phyloP scores from a whole-genome alignment of 306 rosid species.

The Hippophae gyantsensis region DNA sequence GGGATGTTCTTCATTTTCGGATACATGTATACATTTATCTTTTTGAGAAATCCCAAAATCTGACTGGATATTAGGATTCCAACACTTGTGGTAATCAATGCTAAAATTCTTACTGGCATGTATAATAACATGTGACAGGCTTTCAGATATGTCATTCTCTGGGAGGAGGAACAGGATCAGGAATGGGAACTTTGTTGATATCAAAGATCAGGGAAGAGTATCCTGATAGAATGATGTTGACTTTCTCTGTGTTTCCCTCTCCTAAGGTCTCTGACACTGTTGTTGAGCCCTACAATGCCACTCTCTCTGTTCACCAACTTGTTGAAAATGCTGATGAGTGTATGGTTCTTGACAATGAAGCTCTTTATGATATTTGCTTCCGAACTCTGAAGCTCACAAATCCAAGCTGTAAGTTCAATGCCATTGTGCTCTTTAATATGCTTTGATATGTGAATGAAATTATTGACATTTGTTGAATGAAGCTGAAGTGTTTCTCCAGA shows the following conservation, averaged over 20 bases:
- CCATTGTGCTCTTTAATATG: background rate
- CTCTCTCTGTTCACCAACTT: conserved; percentile 79
- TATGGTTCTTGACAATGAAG: conserved; percentile 87
- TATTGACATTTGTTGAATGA: too few relatives aligned
- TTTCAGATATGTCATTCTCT: conserved; percentile 85
- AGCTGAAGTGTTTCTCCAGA: too few relatives aligned
- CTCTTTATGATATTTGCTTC: conserved; percentile 86
- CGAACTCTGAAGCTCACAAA: conserved; percentile 87
- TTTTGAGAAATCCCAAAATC: background rate
- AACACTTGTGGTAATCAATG: background rate
- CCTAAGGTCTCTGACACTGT: conserved; percentile 86
- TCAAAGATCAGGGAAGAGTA: conserved; percentile 96
- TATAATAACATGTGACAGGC: conserved; percentile 30
- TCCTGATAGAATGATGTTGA: conserved; percentile 90
- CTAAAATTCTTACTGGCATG: background rate
- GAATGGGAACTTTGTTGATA: conserved; percentile 80
- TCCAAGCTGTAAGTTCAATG: conserved; percentile 60
- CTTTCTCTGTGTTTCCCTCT: conserved; percentile 83
- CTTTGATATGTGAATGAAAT: too few relatives aligned
- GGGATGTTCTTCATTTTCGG: too few relatives aligned
- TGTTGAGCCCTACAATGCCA: conserved; percentile 87
- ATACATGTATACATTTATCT: background rate
- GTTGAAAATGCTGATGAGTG: conserved; percentile 90
- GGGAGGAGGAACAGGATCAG: conserved; percentile 92
- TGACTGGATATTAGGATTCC: background rate